Evolutionary conservation across 371 early-diverging fungal species (phyloP).

Genomic region (Mortierella sp.): DNA sequence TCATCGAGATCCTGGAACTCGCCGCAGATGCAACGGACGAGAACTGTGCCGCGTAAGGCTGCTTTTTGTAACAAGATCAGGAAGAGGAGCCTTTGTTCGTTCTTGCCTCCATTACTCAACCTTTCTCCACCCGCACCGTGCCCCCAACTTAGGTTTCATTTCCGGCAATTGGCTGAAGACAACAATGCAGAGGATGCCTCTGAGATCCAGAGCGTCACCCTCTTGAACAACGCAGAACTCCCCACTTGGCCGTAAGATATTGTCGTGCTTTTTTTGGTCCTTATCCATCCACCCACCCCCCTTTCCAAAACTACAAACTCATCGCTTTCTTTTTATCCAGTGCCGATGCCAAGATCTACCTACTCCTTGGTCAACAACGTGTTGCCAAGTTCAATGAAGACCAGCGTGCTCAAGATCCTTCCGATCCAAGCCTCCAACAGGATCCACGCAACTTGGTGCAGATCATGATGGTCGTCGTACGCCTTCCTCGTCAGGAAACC

Average conservation of each 20-base stretch:
- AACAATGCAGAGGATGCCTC: constrained; percentile 73
- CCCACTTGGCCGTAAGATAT: constrained; percentile 68
- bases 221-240: constrained; percentile 47
- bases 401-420: constrained; percentile 26
- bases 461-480: constrained; percentile 74
- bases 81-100: too few relatives aligned
- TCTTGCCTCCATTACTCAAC: too few relatives aligned
- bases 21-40: constrained; percentile 62
- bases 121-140: not conserved
- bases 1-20: constrained; percentile 84
- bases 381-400: constrained; percentile 78
- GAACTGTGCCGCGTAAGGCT: constrained; percentile 64
- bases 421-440: not conserved
- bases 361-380: constrained; percentile 67
- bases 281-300: too few relatives aligned
- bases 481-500: constrained; percentile 70
- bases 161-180: constrained; percentile 79
- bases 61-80: not conserved
- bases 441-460: constrained; percentile 63
- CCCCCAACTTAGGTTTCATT: constrained; percentile 70
- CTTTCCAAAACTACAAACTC: too few relatives aligned
- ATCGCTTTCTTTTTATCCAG: constrained; percentile 3
- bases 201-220: constrained; percentile 46
- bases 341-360: constrained; percentile 47
- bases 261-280: constrained; percentile 2